Conservation (phyloP, 2,329 filamentous ascomycete genomes). For the Stemphylium beticola region DNA sequence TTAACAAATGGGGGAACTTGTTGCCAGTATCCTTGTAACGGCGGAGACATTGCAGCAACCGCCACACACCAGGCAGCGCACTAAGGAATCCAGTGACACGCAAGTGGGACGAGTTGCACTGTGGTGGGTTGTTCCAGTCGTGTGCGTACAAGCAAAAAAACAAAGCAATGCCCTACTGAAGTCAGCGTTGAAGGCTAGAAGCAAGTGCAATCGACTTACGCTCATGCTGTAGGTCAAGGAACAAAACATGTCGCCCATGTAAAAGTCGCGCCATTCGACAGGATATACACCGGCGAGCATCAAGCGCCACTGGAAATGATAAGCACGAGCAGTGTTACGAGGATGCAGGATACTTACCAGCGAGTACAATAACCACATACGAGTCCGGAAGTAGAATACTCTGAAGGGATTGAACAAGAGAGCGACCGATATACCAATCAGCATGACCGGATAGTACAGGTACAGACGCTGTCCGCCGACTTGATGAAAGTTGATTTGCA, state of each 20-base stretch:
- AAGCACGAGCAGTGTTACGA: constrained; percentile 23
- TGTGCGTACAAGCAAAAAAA: constrained; percentile 95
- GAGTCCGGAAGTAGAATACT: constrained; percentile 74
- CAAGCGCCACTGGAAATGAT: constrained; percentile 72
- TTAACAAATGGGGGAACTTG: constrained; percentile 89
- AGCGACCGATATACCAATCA: constrained; percentile 71
- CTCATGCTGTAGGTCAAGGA: constrained; percentile 89
- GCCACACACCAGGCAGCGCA: constrained; percentile 85
- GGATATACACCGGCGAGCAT: constrained; percentile 85
- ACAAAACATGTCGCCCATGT: constrained; percentile 96
- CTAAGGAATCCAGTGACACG: constrained; percentile 85
- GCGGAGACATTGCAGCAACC: constrained; percentile 85
- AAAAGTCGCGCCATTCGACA: constrained; percentile 97
- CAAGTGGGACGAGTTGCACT: constrained; percentile 87
- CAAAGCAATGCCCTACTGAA: constrained; percentile 75
- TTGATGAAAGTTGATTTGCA: constrained; percentile 87
- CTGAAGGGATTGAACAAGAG: constrained; percentile 79
- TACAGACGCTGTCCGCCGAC: constrained; percentile 72
- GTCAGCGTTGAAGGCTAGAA: constrained; percentile 4
- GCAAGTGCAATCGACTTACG: constrained; percentile 59
- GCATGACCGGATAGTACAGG: constrained; percentile 83
- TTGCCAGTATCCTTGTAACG: constrained; percentile 88
- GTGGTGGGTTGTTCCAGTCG: constrained; percentile 72
- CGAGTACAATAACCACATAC: constrained; percentile 88
- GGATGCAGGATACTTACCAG: constrained; percentile 64